These are phyloP conservation scores for Borovskyia barvae DNA, from an alignment of 208 protist genomes.

Conservation along the genomic window DNA sequence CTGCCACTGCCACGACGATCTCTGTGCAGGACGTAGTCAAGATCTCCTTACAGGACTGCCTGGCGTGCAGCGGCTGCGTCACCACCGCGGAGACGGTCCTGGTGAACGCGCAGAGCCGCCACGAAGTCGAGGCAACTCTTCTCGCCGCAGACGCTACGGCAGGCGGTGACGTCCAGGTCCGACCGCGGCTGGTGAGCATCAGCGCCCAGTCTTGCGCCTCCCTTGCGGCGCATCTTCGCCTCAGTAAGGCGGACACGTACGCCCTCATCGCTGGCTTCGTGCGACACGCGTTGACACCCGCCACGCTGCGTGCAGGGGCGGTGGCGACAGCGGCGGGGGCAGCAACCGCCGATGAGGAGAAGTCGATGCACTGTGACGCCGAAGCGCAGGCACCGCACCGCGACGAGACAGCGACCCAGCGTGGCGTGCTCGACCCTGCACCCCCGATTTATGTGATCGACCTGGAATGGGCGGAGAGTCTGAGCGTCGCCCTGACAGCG, in stretches of 20 bases:
- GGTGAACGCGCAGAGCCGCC: conserved; percentile 74
- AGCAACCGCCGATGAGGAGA: not conserved
- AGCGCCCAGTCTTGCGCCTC: conserved; percentile 92
- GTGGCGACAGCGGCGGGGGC: not conserved
- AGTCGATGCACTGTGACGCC: not conserved
- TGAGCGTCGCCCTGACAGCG: conserved; percentile 75
- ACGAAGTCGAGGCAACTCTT: conserved; percentile 32
- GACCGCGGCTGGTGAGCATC: conserved; percentile 86
- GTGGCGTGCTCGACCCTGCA: not conserved
- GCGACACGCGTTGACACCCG: conserved; percentile 17
- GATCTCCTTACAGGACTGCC: conserved; percentile 84
- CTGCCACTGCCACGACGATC: not conserved
- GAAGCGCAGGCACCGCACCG: not conserved
- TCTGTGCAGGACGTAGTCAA: conserved; percentile 70
- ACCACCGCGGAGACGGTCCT: conserved; percentile 97
- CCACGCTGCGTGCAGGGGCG: not conserved
- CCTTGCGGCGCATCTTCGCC: conserved; percentile 81
- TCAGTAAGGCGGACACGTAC: conserved; percentile 35
- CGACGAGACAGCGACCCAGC: not conserved
- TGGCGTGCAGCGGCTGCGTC: conserved; percentile 96
- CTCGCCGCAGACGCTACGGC: not conserved
- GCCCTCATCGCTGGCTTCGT: conserved; percentile 76
- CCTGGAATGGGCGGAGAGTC: conserved; percentile 60
- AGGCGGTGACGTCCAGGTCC: not conserved
- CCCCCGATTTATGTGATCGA: conserved; percentile 72